Evolutionary conservation across 2,329 filamentous ascomycete genomes (phyloP), one percentile per base, ranked within the genome.

Genomic region (Zasmidium angulare): DNA sequence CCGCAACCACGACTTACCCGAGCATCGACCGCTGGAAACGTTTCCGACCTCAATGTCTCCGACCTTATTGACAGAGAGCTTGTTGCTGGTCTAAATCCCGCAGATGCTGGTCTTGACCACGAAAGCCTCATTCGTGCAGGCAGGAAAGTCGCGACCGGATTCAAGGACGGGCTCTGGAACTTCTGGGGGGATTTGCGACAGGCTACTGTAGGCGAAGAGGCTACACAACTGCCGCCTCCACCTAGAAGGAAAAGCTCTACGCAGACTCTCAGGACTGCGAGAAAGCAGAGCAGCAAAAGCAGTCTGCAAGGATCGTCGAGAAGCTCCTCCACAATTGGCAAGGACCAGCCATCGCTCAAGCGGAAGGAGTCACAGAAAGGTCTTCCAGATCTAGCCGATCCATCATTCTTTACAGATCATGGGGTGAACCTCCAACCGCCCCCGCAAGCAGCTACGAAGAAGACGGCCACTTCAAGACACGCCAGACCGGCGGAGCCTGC

Each of bases 161-260:
- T 99, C 74, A 91, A 88, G 72, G 86, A 95, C 53, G 93, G 95
- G 1, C 78, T 99, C 51, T 93, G 90, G 86, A 96, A 91, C 1
- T 99, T 99, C 75, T 86, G 96, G 60, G 95, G 98, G 73, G 95
- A 99, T 72, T 86, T 99, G 50, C 85, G 93, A 66, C 95, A 98
- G 76, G 96, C 93, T 14, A 96, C 95, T 0, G 92, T 99, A 6
- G 95, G 95, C 22, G 95, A 99, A 56, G 95, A 99, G 77, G 90
- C 87, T 17, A 86, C 81, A 61, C 87, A 86, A 46, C 77, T 77
- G 31, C 74, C 76, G 61, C 56, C 61, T 24, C 74, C 58, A n/a
- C 59, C 59, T 10, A 63, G 66, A 9, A 58, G 63, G 47, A 64
- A 70, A 59, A 64, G 60, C 46, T 69, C 68, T 17, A 66, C 59